Base-by-base conservation (phyloP, 441 rosid genomes). In the Erodium texanum region DNA sequence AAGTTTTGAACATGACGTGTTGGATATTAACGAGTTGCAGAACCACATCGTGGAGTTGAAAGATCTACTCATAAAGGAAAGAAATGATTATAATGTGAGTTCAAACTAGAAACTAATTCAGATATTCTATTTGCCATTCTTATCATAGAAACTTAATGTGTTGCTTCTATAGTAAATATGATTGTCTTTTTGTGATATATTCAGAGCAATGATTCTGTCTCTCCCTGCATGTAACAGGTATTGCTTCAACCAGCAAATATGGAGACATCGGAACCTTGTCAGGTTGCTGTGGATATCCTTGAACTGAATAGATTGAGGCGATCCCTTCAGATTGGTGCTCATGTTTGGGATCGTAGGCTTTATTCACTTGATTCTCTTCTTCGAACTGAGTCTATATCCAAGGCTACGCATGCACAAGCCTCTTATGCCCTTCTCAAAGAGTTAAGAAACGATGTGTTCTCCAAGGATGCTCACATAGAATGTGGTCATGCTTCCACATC, bases 281-380 rank as follows among this genome's bases (percentile, higher is more conserved):
- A 84, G 72, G 84, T 80, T 65, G 72, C 59, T 15, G 76, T 83
- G 68, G 98, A 95, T 82, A 84, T 92, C 78, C 93, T 95, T 75
- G 98, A 90, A 78, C 77, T 92, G 32, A 86, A 95, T 75, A 79
- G 87, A 67, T 67, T 92, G 73, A 86, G 91, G 71, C 79, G 96
- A 71, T 97, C 86, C 77, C 77, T 95, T 67, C 83, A 92, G 64
- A 82, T 90, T 77, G 97, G 87, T 71, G 86, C 97, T 70, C 83
- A 82, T 79, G 77, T 87, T 81, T 95, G 99, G 99, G 97, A 95
- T 74, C 86, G 89, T 66, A 89, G 88, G 62, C 86, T 95, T 10
- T 79, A 73, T 84, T 82, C 88, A 32, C 71, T 94, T 65, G 82
- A 87, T 69, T 72, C 89, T 63, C 83, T 83, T 45, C 86, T 90